Conservation (phyloP, 345 rosid genomes). For the Bruguiera gymnorhiza region DNA sequence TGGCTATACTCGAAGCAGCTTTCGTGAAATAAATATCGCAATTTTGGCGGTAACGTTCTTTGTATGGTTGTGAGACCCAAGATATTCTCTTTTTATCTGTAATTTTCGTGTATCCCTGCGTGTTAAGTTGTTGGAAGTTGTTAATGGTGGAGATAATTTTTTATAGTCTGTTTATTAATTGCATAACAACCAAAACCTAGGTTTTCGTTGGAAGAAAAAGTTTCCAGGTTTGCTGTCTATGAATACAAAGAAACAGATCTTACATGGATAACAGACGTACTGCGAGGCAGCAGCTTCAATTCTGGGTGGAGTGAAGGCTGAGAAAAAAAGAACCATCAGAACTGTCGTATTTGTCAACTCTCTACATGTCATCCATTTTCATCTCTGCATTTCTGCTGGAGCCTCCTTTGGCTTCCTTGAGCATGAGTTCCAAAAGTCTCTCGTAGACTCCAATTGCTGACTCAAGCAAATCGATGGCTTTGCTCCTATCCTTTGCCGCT, state of each 20-base stretch:
- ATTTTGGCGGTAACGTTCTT: not conserved
- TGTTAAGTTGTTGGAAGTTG: not conserved
- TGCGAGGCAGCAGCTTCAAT: no score
- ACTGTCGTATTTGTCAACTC: not conserved
- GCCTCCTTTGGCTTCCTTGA: conserved; percentile 36
- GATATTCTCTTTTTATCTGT: not conserved
- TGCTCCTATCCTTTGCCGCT: conserved; percentile 26
- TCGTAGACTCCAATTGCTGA: conserved; percentile 39
- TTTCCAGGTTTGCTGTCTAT: no score
- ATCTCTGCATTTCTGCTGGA: not conserved
- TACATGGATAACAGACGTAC: no score
- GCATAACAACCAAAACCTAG: no score
- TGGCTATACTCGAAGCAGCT: not conserved
- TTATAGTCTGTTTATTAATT: no score
- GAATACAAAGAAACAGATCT: no score
- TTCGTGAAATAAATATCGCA: not conserved
- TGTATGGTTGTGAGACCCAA: not conserved
- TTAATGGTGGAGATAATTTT: not conserved
- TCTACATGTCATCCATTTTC: conserved; percentile 2
- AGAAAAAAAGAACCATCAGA: not conserved
- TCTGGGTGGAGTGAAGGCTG: not conserved
- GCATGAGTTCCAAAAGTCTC: conserved; percentile 36
- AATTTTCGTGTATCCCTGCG: not conserved
- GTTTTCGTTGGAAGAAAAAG: no score
- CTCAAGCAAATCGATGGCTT: conserved; percentile 41